phyloP scores from a whole-genome alignment of 2,329 filamentous ascomycete genomes.

The Diaporthe sp. region DNA sequence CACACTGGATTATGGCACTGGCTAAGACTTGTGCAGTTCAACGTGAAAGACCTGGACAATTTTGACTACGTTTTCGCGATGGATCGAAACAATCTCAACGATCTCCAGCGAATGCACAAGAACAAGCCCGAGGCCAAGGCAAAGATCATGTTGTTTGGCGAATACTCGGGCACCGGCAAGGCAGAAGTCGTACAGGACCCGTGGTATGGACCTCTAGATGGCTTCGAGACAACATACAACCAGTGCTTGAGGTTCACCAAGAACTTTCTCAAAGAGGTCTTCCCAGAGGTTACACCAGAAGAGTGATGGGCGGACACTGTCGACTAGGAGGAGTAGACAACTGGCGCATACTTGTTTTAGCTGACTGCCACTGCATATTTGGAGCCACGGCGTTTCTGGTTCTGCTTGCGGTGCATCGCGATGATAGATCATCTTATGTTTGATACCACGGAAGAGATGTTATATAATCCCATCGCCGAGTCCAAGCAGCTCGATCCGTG shows the following conservation, averaged over 20 bases:
- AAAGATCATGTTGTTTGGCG: conserved; percentile 86
- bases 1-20: background rate
- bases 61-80: conserved; percentile 98
- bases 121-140: conserved; percentile 72
- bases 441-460: conserved; percentile 19
- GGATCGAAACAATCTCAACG: conserved; percentile 85
- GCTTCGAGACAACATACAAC: conserved; percentile 89
- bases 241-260: conserved; percentile 83
- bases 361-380: conserved; percentile 7
- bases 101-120: conserved; percentile 74
- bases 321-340: background rate
- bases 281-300: conserved; percentile 54
- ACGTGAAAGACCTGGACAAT: conserved; percentile 78
- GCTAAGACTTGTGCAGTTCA: conserved; percentile 57
- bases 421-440: conserved; percentile 20
- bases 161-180: conserved; percentile 76
- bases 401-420: conserved; percentile 18
- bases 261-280: conserved; percentile 78
- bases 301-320: conserved; percentile 32
- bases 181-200: conserved; percentile 87
- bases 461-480: conserved; percentile 3
- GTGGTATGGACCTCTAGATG: conserved; percentile 89
- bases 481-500: background rate
- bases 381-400: conserved; percentile 19
- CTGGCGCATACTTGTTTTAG: background rate